Evolutionary conservation across 176 grass and related monocot genomes (phyloP).

Genomic region (Carex littledalei): DNA sequence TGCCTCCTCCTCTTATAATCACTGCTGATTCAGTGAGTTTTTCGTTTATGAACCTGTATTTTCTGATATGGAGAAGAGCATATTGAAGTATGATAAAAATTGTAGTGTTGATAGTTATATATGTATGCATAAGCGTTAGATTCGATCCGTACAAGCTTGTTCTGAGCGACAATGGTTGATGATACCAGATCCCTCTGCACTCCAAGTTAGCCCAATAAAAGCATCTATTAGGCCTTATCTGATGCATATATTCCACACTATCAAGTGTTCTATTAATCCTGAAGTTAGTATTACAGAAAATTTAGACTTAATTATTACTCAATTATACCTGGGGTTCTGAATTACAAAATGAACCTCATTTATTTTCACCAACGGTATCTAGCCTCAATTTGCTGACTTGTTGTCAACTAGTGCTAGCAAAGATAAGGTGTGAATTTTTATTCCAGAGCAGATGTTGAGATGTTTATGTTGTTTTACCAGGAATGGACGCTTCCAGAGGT

Average conservation of each 20-base stretch:
- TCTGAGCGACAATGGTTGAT: too few relatives aligned
- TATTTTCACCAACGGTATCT: background rate
- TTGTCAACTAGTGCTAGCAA: background rate
- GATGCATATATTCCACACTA: background rate
- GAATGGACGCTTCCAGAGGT: slow-evolving; percentile 67
- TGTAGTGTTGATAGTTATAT: background rate
- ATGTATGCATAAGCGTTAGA: too few relatives aligned
- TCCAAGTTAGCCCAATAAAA: too few relatives aligned
- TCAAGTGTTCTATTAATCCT: background rate
- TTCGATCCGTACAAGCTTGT: too few relatives aligned
- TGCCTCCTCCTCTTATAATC: slow-evolving; percentile 88
- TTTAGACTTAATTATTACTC: background rate
- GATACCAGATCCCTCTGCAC: too few relatives aligned
- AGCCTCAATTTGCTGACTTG: background rate
- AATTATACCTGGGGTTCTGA: background rate
- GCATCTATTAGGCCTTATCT: background rate
- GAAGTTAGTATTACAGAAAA: background rate
- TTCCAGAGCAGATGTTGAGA: background rate
- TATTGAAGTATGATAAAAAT: background rate
- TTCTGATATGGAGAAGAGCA: background rate
- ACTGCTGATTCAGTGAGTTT: slow-evolving; percentile 59
- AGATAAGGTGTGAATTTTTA: background rate
- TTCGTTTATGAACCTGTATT: background rate
- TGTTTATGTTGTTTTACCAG: slow-evolving; percentile 36
- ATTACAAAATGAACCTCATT: background rate